Conservation (phyloP, 768 basidiomycete genomes). For the Suillus ampliporus region DNA sequence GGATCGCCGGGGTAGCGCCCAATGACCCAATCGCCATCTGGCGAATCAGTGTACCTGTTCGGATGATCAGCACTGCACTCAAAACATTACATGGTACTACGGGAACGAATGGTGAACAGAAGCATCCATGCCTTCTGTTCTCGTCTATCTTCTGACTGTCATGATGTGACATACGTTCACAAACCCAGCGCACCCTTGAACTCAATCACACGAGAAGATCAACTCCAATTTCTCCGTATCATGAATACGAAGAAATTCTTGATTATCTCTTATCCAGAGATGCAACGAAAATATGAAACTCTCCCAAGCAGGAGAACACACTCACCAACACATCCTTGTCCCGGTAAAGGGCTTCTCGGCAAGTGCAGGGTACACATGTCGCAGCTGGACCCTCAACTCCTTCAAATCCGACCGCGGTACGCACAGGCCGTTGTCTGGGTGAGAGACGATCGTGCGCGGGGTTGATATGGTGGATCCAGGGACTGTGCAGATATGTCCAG, state of each 20-base stretch:
- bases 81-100: no score
- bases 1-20: constrained; percentile 66
- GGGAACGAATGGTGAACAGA: no score
- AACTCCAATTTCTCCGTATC: background rate
- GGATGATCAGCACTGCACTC: constrained; percentile 2
- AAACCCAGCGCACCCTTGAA: background rate
- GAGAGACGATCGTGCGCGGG: constrained; percentile 73
- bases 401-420: constrained; percentile 67
- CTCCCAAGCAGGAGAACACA: constrained; percentile 1
- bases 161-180: background rate
- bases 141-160: background rate
- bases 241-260: background rate
- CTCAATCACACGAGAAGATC: background rate
- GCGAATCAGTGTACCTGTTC: constrained; percentile 86
- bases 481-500: constrained; percentile 65
- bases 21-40: constrained; percentile 89
- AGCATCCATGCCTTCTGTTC: no score
- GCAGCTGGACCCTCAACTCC: constrained; percentile 56
- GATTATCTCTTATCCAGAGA: no score
- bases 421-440: constrained; percentile 60
- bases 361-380: constrained; percentile 75
- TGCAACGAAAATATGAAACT: no score
- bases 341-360: constrained; percentile 70
- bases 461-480: constrained; percentile 56
- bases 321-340: constrained; percentile 90